phyloP scores from a whole-genome alignment of 768 basidiomycete species.

The Stropharia rugosoannulata region DNA sequence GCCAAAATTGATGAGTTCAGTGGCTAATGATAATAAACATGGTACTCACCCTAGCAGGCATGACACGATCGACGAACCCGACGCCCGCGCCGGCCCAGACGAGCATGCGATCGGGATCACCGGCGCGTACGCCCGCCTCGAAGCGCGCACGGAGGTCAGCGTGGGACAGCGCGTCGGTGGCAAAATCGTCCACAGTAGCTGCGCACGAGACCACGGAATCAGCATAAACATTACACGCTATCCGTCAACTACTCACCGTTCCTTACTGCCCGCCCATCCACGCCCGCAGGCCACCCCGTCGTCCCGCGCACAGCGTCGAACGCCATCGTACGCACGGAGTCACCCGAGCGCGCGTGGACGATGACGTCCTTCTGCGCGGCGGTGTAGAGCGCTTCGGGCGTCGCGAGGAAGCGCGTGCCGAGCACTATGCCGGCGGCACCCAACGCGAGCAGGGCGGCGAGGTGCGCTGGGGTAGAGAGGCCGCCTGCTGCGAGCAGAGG shows the following conservation, averaged over 20 bases:
- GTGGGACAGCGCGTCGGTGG: constrained; percentile 43
- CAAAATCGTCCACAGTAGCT: constrained; percentile 57
- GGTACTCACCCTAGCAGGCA: constrained; percentile 41
- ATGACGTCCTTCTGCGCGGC: constrained; percentile 54
- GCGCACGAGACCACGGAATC: constrained; percentile 18
- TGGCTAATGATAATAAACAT: too few relatives aligned
- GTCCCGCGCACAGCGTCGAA: constrained; percentile 61
- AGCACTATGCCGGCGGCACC: constrained; percentile 69
- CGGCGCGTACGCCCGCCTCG: constrained; percentile 39
- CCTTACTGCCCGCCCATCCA: constrained; percentile 62
- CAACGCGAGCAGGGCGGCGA: constrained; percentile 62
- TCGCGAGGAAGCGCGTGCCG: constrained; percentile 75
- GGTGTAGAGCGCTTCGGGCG: constrained; percentile 62
- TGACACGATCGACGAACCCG: constrained; percentile 46
- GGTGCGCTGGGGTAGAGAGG: constrained; percentile 58
- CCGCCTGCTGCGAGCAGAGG: constrained; percentile 78
- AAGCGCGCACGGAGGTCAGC: constrained; percentile 40
- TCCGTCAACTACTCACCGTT: constrained; percentile 33
- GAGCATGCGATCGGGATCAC: constrained; percentile 50
- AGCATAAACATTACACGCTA: constrained; percentile 6
- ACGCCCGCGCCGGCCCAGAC: constrained; percentile 74
- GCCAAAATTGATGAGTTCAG: too few relatives aligned
- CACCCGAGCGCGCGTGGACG: constrained; percentile 39
- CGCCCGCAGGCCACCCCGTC: constrained; percentile 56
- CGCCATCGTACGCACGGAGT: constrained; percentile 58